phyloP scores from a whole-genome alignment of 805 yeast species.

The Schwanniomyces vanrijiae region DNA sequence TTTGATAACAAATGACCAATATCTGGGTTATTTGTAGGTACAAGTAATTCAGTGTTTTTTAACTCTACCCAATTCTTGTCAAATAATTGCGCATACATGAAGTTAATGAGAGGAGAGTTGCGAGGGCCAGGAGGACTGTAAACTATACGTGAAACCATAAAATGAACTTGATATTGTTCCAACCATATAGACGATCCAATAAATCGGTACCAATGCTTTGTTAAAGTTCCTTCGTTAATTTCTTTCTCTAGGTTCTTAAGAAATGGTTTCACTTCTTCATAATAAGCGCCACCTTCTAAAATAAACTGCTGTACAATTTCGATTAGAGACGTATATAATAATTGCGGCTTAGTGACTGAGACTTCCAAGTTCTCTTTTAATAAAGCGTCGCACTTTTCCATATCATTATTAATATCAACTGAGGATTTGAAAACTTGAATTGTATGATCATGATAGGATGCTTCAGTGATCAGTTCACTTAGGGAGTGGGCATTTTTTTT shows the following conservation, averaged over 20 bases:
- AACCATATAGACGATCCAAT: conserved; percentile 15
- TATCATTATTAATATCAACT: conserved; percentile 7
- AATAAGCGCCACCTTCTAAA: conserved; percentile 3
- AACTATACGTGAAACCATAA: conserved; percentile 12
- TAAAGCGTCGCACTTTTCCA: conserved; percentile 8
- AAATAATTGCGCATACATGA: conserved; percentile 13
- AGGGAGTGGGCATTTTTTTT: too few species aligned
- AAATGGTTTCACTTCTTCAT: neutral
- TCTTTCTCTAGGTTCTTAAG: neutral
- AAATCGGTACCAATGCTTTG: conserved; percentile 12
- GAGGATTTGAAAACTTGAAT: conserved; percentile 10
- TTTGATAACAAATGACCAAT: neutral
- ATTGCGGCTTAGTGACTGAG: conserved; percentile 11
- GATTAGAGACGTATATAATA: conserved; percentile 12
- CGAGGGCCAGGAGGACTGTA: conserved; percentile 9
- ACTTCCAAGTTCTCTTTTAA: conserved; percentile 5
- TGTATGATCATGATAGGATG: conserved; percentile 5
- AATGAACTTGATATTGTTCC: conserved; percentile 14
- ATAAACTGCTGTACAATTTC: conserved; percentile 12
- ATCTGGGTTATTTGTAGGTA: conserved; percentile 9
- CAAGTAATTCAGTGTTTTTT: conserved; percentile 7
- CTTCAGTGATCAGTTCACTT: too few species aligned
- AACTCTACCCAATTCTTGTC: conserved; percentile 14
- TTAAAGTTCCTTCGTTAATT: conserved; percentile 1
- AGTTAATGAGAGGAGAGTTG: conserved; percentile 7